Conservation (phyloP, 192 early-diverging fungal species). For the Backusella sp. region DNA sequence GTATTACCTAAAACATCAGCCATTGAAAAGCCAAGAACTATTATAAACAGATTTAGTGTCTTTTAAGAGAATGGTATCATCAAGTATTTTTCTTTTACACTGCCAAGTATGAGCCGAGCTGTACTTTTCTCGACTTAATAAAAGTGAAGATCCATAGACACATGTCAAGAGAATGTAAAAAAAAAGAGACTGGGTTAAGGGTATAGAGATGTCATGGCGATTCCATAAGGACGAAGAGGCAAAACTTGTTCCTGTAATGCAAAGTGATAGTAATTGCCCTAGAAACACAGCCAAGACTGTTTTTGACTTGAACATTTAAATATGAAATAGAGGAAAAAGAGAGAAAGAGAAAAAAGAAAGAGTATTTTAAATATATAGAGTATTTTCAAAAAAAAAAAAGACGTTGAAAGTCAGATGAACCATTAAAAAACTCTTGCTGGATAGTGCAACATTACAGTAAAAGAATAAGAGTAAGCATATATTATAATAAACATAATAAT, state of each 20-base stretch:
- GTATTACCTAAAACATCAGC: conserved; percentile 23
- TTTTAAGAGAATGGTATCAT: not conserved
- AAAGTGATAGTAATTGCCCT: conserved; percentile 25
- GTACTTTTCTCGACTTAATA: not conserved
- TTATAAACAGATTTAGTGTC: not conserved
- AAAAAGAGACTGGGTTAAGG: conserved; percentile 19
- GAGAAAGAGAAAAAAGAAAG: not conserved
- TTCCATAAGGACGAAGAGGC: conserved; percentile 29
- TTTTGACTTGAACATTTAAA: not conserved
- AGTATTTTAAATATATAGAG: not conserved
- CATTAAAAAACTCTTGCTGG: not conserved
- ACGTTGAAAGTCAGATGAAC: not conserved
- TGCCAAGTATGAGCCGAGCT: not conserved
- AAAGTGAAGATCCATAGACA: conserved; percentile 13
- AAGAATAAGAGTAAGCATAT: not conserved
- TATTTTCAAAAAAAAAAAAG: not conserved
- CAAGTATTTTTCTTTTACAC: not conserved
- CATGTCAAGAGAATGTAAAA: conserved; percentile 18
- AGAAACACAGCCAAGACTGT: conserved; percentile 10
- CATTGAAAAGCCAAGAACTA: conserved; percentile 19
- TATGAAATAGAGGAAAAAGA: not conserved
- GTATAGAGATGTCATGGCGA: conserved; percentile 12
- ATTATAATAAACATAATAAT: no score
- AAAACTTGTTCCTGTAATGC: conserved; percentile 24
- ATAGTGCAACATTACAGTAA: not conserved